Percentiles rank a stretch among this genome's conserved stretches.
Evolutionary conservation across 2,329 filamentous ascomycete genomes (phyloP).

Genomic region (Clarireedia monteithiana): DNA sequence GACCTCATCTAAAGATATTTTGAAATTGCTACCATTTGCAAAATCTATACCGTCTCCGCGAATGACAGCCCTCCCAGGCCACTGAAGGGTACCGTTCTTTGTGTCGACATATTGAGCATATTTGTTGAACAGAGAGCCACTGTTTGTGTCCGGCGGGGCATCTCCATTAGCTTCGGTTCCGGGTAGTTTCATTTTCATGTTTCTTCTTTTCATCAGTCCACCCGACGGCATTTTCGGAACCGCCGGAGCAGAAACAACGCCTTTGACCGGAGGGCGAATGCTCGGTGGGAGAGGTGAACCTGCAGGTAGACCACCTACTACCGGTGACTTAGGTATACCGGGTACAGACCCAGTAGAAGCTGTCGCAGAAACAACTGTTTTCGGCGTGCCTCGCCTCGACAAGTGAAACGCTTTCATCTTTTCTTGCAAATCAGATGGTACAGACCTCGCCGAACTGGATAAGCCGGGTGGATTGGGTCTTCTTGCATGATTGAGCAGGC

Average conservation of each 20-base stretch:
- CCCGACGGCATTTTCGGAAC: conserved; percentile 35
- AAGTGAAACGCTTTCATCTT: conserved; percentile 64
- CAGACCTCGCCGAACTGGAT: conserved; percentile 13
- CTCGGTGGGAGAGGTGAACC: conserved; percentile 36
- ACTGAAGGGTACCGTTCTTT: conserved; percentile 74
- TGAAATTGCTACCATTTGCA: conserved; percentile 79
- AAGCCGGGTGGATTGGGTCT: conserved; percentile 34
- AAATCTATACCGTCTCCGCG: conserved; percentile 89
- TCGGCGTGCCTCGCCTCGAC: conserved; percentile 47
- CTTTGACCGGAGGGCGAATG: conserved; percentile 40
- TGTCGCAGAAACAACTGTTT: conserved; percentile 21
- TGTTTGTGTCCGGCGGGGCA: conserved; percentile 13
- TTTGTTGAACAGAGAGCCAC: conserved; percentile 50
- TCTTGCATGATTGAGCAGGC: conserved; percentile 61
- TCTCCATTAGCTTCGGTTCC: conserved; percentile 17
- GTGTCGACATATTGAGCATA: conserved; percentile 82
- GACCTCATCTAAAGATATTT: conserved; percentile 91
- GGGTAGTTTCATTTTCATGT: conserved; percentile 40
- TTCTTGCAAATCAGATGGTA: conserved; percentile 57
- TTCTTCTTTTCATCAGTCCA: conserved; percentile 61
- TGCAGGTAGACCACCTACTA: conserved; percentile 34
- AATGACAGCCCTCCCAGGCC: conserved; percentile 87
- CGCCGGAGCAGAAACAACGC: conserved; percentile 42
- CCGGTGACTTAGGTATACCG: conserved; percentile 12
- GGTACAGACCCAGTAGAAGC: conserved; percentile 32